Conservation (phyloP, 257 asterid genomes). For the Fraxinus pennsylvanica region DNA sequence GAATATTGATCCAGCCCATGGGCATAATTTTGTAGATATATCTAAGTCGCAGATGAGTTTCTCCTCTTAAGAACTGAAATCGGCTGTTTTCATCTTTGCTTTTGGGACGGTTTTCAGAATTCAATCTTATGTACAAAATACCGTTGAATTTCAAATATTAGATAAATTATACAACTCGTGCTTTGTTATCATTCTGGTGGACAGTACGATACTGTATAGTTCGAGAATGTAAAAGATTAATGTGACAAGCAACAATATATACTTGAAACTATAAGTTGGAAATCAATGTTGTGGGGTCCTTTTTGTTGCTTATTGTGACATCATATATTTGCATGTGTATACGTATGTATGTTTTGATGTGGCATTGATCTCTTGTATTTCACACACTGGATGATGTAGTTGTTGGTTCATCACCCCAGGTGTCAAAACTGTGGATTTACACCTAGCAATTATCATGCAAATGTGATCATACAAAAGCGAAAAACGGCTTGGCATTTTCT, state of each 20-base stretch:
- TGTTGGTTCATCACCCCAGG: conserved; percentile 14
- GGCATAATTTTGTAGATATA: conserved; percentile 65
- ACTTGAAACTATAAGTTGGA: conserved; percentile 20
- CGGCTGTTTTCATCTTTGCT: conserved; percentile 36
- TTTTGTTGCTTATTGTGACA: conserved; percentile 12
- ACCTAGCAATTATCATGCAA: conserved; percentile 14
- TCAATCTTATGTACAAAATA: conserved; percentile 43
- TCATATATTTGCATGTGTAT: conserved; percentile 4
- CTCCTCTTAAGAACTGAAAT: conserved; percentile 74
- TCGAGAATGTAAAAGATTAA: conserved; percentile 23
- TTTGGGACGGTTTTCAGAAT: conserved; percentile 35
- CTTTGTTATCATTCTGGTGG: conserved; percentile 14
- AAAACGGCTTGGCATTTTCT: conserved; percentile 16
- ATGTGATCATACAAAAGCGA: conserved; percentile 1
- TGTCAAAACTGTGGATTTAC: conserved; percentile 15
- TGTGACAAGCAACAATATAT: conserved; percentile 7
- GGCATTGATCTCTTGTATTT: conserved; percentile 17
- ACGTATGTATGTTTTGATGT: conserved; percentile 1
- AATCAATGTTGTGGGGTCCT: not conserved
- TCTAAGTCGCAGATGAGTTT: conserved; percentile 90
- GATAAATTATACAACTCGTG: conserved; percentile 22
- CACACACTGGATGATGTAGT: conserved; percentile 13
- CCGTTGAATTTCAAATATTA: conserved; percentile 27
- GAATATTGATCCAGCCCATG: conserved; percentile 32
- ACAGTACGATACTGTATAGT: conserved; percentile 1